phyloP scores from a whole-genome alignment of 2,329 filamentous ascomycete genomes.

The Plenodomus lindquistii region DNA sequence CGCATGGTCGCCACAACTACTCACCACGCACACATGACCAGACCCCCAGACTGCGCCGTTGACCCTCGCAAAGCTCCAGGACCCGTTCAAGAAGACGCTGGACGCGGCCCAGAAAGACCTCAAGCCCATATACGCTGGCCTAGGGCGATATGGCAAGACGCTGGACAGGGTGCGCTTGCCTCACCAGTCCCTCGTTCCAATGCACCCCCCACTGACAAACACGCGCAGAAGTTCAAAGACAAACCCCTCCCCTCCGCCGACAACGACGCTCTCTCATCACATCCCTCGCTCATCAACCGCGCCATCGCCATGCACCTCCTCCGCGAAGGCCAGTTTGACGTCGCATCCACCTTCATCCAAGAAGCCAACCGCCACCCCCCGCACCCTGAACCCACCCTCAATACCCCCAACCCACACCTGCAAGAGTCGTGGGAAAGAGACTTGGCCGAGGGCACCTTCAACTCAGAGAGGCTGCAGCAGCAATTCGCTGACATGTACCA shows the following conservation, averaged over 20 bases:
- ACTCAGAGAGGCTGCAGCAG: slow-evolving; percentile 71
- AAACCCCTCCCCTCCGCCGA: slow-evolving; percentile 74
- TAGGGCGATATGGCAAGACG: slow-evolving; percentile 82
- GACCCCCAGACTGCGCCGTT: slow-evolving; percentile 73
- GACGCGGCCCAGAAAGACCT: slow-evolving; percentile 79
- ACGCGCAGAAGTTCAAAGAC: slow-evolving; percentile 60
- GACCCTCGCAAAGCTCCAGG: slow-evolving; percentile 82
- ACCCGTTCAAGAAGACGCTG: slow-evolving; percentile 78
- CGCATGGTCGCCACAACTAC: not conserved
- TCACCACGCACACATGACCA: slow-evolving; percentile 34
- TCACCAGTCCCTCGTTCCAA: not conserved
- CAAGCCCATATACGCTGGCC: slow-evolving; percentile 79
- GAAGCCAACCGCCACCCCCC: slow-evolving; percentile 63
- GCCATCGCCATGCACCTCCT: slow-evolving; percentile 96
- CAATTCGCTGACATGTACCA: slow-evolving; percentile 90
- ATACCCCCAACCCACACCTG: slow-evolving; percentile 40
- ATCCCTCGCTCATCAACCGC: slow-evolving; percentile 80
- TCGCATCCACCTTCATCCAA: slow-evolving; percentile 80
- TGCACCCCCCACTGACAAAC: slow-evolving; percentile 10
- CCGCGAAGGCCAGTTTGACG: slow-evolving; percentile 88
- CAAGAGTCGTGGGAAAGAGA: slow-evolving; percentile 47
- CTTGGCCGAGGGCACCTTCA: slow-evolving; percentile 60
- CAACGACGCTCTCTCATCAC: slow-evolving; percentile 76
- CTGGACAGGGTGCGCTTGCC: slow-evolving; percentile 70
- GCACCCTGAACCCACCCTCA: slow-evolving; percentile 42